phyloP scores from a whole-genome alignment of 1,139 yeast genomes.

The Candida gigantensis region DNA sequence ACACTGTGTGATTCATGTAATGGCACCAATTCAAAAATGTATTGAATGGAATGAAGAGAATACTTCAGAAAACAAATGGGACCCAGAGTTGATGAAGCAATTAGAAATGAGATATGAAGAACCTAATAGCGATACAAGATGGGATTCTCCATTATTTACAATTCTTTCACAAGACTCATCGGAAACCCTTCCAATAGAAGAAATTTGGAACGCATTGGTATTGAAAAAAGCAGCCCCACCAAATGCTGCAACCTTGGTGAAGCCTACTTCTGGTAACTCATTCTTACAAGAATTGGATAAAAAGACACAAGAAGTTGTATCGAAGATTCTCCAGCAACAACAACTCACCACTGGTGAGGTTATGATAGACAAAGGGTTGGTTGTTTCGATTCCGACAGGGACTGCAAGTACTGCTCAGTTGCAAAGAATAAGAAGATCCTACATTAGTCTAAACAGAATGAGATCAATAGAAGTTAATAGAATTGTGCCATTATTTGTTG shows the following conservation, averaged over 20 bases:
- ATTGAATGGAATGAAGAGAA: constrained; percentile 55
- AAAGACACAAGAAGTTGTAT: constrained; percentile 64
- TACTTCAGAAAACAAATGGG: constrained; percentile 54
- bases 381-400: constrained; percentile 63
- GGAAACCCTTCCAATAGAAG: constrained; percentile 58
- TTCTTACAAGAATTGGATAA: constrained; percentile 79
- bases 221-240: constrained; percentile 67
- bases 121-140: constrained; percentile 80
- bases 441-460: constrained; percentile 75
- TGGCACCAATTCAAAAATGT: constrained; percentile 65
- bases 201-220: constrained; percentile 71
- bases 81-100: constrained; percentile 62
- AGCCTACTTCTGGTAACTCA: constrained; percentile 71
- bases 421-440: constrained; percentile 82
- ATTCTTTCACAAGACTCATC: constrained; percentile 54
- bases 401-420: constrained; percentile 72
- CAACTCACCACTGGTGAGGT: constrained; percentile 58
- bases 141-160: constrained; percentile 93
- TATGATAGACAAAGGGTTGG: constrained; percentile 37
- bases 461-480: constrained; percentile 68
- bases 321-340: constrained; percentile 60
- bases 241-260: constrained; percentile 73
- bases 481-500: constrained; percentile 71
- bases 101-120: constrained; percentile 88
- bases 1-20: constrained; percentile 78